phyloP scores from a whole-genome alignment of 2,329 filamentous ascomycete species.

The Rhinocladiella mackenziei region DNA sequence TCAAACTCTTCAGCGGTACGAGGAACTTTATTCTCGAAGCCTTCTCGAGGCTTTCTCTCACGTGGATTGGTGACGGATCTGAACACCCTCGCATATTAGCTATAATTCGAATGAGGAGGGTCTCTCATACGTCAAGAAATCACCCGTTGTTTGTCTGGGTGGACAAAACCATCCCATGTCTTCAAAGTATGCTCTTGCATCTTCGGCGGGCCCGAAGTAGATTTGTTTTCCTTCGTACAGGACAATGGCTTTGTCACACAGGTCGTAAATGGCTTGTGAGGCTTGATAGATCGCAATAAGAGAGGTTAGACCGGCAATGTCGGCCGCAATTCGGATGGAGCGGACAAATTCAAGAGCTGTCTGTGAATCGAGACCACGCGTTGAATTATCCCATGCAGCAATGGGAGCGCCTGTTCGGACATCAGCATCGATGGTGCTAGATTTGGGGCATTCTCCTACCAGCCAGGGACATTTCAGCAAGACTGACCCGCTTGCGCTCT shows the following conservation, averaged over 20 bases:
- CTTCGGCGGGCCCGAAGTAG: constrained; percentile 58
- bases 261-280: constrained; percentile 50
- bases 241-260: constrained; percentile 67
- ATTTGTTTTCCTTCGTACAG: constrained; percentile 64
- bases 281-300: constrained; percentile 57
- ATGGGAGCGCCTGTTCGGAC: constrained; percentile 38
- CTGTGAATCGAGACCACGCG: constrained; percentile 51
- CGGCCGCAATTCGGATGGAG: constrained; percentile 48
- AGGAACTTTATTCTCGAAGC: constrained; percentile 45
- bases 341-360: constrained; percentile 57
- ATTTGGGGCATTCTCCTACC: constrained; percentile 3
- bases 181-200: constrained; percentile 63
- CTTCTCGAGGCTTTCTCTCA: constrained; percentile 44
- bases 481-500: constrained; percentile 66
- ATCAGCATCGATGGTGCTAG: background rate
- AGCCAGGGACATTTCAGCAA: constrained; percentile 52
- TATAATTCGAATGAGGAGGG: constrained; percentile 29
- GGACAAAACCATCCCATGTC: constrained; percentile 60
- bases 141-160: constrained; percentile 60
- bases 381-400: constrained; percentile 53
- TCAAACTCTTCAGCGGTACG: constrained; percentile 60
- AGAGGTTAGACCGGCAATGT: constrained; percentile 49
- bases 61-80: constrained; percentile 57
- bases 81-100: background rate
- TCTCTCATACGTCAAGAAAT: constrained; percentile 61